Evolutionary conservation across 352 stramenopile species (phyloP).

Genomic region (Globisporangium carolinianum): DNA sequence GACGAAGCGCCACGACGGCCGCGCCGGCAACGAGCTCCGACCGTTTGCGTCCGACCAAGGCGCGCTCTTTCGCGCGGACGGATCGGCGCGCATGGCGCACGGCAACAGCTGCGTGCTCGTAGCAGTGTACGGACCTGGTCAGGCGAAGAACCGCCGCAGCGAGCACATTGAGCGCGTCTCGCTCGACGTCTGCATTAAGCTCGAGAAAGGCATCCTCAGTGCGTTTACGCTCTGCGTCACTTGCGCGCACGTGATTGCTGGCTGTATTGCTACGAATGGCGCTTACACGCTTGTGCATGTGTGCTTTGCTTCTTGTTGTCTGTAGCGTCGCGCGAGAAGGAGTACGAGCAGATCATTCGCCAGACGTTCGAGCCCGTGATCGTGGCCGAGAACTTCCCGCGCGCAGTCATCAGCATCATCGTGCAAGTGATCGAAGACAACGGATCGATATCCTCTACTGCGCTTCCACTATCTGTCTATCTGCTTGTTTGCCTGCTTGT

Average conservation of each 20-base stretch:
- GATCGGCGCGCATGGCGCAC: constrained; percentile 72
- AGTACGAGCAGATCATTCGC: constrained; percentile 78
- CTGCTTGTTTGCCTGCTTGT: constrained; percentile 5
- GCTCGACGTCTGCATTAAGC: constrained; percentile 75
- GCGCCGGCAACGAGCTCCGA: constrained; percentile 67
- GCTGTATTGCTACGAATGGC: neutral
- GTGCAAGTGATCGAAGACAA: constrained; percentile 84
- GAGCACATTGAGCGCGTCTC: constrained; percentile 59
- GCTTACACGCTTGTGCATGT: no score
- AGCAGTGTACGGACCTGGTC: constrained; percentile 67
- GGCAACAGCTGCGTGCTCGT: constrained; percentile 67
- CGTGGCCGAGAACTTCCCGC: constrained; percentile 60
- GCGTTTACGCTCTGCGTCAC: constrained; percentile 10
- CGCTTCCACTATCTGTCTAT: constrained; percentile 11
- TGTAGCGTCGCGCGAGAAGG: constrained; percentile 74
- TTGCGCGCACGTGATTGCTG: neutral
- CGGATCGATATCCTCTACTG: constrained; percentile 50
- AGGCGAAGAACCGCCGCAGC: constrained; percentile 62
- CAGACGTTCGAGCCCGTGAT: constrained; percentile 70
- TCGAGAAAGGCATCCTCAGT: constrained; percentile 72
- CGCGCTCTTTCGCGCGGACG: constrained; percentile 71
- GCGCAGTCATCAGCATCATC: constrained; percentile 81
- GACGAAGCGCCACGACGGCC: constrained; percentile 50
- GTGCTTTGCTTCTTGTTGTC: neutral
- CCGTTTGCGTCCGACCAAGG: constrained; percentile 70